Evolutionary conservation across 306 rosid genomes (phyloP).

Genomic region (Pyrus communis): DNA sequence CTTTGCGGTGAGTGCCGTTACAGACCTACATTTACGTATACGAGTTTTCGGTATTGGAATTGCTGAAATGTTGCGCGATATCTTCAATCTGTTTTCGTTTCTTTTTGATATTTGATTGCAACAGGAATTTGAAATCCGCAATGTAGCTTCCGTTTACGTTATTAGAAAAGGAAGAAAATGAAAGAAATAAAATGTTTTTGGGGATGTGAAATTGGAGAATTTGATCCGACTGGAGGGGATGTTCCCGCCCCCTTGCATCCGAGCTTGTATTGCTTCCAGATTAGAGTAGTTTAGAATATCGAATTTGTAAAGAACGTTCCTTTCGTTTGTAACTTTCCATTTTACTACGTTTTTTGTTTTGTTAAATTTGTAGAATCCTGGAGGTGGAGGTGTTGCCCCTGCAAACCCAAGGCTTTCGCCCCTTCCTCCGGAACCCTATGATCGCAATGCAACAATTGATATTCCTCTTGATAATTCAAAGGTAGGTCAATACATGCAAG

Average conservation of each 20-base stretch:
- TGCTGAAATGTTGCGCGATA: background rate
- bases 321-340: background rate
- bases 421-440: conserved; percentile 76
- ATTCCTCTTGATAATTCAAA: conserved; percentile 54
- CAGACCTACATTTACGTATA: background rate
- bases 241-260: too few species aligned
- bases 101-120: conserved; percentile 8
- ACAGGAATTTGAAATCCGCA: conserved; percentile 1
- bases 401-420: conserved; percentile 62
- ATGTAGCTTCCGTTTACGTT: conserved; percentile 14
- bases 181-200: background rate
- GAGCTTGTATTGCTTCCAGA: background rate
- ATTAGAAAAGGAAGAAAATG: background rate
- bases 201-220: background rate
- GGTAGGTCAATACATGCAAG: conserved; percentile 32
- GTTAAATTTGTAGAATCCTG: conserved; percentile 41
- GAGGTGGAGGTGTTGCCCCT: conserved; percentile 50
- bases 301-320: background rate
- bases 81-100: background rate
- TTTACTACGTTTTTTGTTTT: background rate
- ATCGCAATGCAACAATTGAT: conserved; percentile 67
- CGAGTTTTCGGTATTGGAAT: background rate
- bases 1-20: conserved; percentile 46
- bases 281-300: background rate
- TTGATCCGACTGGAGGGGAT: background rate